Base-by-base conservation (phyloP, 129 eudicot species). In the Smallanthus sonchifolius region DNA sequence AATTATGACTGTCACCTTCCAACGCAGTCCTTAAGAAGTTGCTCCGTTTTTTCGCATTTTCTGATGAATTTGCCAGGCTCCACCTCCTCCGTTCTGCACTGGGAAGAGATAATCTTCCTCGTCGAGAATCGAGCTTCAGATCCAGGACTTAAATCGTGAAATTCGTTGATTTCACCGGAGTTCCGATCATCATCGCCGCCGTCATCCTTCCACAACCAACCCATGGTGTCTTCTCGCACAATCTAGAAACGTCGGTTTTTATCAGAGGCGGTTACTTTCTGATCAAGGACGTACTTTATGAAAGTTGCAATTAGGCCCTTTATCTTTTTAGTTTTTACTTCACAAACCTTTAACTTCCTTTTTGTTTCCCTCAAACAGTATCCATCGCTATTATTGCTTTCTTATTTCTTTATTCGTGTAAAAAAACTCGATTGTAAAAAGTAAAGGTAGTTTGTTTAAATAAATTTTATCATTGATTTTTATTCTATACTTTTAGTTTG, bases 51-150 rank as follows among this genome's bases (percentile, higher is more conserved):
- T 65, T 94, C 91, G 84, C 98, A 94, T 69, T 88, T 94, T 44
- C 86, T 81, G 30, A 94, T 64, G 77, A 90, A 90, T 77, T 88
- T 90, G 1, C 98, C 98, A 20, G 96, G 91, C 83, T 94, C 98
- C 37, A 86, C 91, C 77, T 90, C 97, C 72, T 90, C 93, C 2
- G 97, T 94, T 74, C 76, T 86, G 89, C 98, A 94, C 75, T 90
- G 81, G 0, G 96, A 77, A 20, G 63, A 66, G 37, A 90, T 84
- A 5, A 90, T 80, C 82, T 79, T 90, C 86, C 96, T 79, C 51
- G 97, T 88, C 30, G 85, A 84, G 77, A 83, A 86, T 20, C 69
- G 75, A n/a, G 63, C 83, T 8, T 69, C 80, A 40, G 84, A 77
- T 59, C 65, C 39, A 70, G 76, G 70, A 11, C 69, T 76, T 19